These are phyloP conservation scores for Pyrus bretschneideri DNA, from an alignment of 306 rosid species.

Conservation along the genomic window DNA sequence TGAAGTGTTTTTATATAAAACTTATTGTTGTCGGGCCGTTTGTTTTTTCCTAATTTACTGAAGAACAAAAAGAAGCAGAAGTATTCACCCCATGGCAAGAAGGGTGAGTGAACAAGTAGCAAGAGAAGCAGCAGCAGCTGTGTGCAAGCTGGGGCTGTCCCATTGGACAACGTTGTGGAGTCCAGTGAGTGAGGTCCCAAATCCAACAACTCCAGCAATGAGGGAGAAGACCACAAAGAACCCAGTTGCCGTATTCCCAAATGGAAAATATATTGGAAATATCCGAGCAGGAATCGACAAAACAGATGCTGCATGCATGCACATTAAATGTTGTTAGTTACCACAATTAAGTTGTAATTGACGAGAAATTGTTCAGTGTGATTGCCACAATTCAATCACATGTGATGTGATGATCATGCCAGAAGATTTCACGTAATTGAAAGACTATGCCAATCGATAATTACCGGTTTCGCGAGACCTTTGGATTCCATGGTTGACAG, in stretches of 20 bases:
- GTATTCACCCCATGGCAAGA: slow-evolving; percentile 77
- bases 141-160: slow-evolving; percentile 40
- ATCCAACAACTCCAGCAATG: slow-evolving; percentile 83
- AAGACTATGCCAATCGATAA: background rate
- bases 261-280: slow-evolving; percentile 80
- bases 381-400: background rate
- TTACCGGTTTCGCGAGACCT: slow-evolving; percentile 61
- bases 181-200: slow-evolving; percentile 62
- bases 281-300: slow-evolving; percentile 48
- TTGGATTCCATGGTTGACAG: slow-evolving; percentile 69
- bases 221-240: slow-evolving; percentile 61
- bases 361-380: background rate
- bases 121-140: slow-evolving; percentile 73
- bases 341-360: background rate
- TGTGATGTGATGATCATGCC: background rate
- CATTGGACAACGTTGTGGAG: slow-evolving; percentile 45
- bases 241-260: slow-evolving; percentile 87
- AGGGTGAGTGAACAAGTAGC: slow-evolving; percentile 59
- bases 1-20: too few species aligned
- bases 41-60: background rate
- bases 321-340: background rate
- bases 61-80: background rate
- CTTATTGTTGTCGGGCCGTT: background rate
- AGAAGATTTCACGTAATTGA: background rate
- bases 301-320: slow-evolving; percentile 53